Evolutionary conservation across 2,329 filamentous ascomycete genomes (phyloP), one percentile per base, ranked within the genome.

Genomic region (Corniculantispora saksenae): DNA sequence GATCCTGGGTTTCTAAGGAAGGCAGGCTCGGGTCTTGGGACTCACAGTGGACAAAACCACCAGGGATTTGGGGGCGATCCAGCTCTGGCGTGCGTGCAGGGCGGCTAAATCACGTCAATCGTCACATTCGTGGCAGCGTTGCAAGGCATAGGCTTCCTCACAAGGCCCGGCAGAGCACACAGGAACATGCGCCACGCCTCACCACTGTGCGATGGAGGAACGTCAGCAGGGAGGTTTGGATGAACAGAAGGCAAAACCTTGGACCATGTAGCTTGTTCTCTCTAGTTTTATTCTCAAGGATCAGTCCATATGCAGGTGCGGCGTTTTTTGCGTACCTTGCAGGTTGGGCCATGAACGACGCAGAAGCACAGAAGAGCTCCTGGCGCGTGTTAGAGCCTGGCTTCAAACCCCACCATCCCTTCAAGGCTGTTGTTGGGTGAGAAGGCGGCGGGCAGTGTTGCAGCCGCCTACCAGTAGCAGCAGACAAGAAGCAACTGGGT

Each of bases 111-210:
- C 25, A 32, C 12, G 6, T 32, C 38, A 13, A 13, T 35, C 19
- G 29, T 21, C 27, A 54, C 50, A 21, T 35, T 29, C 3, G 5
- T 27, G 19, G 50, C 19, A 32, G 50, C 9, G 17, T 32, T 27
- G 27, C 38, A 19, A n/a, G 15, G 23, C 35, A 58, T 9, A 21
- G 40, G 40, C 17, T 43, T 43, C 38, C 38, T 19, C 27, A 4
- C 6, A 48, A 58, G 55, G 38, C 32, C 17, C 25, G 21, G 38
- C 23, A 47, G 43, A 29, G 40, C 27, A 27, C 35, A 10, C 4
- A 51, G 12, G 47, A 50, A 51, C 38, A 45, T 61, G 58, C 58
- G 47, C 47, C 32, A 10, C 50, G 57, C 50, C 57, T 60, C 57
- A 60, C 35, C 55, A 51, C 32, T 23, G 17, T 2, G 17, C 47